Conservation (phyloP, 768 basidiomycete species). For the Collybia sordida region DNA sequence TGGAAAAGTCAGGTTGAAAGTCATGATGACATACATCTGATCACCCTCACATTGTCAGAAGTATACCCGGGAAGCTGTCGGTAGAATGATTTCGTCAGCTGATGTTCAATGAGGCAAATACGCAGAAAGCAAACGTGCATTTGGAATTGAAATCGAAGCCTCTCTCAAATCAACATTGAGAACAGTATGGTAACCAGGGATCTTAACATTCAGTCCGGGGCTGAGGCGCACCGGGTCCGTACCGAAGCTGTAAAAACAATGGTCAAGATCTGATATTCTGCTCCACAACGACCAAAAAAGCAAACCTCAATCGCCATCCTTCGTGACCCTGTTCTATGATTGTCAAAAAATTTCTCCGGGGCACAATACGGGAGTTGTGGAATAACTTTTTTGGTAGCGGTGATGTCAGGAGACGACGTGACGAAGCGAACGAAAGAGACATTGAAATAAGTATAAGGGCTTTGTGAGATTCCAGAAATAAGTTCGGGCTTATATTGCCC, state of each 20-base stretch:
- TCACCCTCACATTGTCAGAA: constrained; percentile 25
- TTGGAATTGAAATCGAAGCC: constrained; percentile 43
- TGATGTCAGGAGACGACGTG: too few relatives aligned
- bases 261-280: not conserved
- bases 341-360: constrained; percentile 38
- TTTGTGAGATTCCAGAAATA: too few relatives aligned
- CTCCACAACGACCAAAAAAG: not conserved
- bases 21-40: not conserved
- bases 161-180: constrained; percentile 48
- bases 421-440: too few relatives aligned
- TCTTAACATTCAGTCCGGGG: constrained; percentile 44
- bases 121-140: constrained; percentile 23
- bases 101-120: not conserved
- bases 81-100: not conserved
- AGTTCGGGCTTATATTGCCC: too few relatives aligned
- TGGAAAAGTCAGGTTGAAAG: constrained; percentile 7
- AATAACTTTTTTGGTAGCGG: too few relatives aligned
- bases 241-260: constrained; percentile 34
- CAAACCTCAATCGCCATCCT: constrained; percentile 48
- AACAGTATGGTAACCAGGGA: constrained; percentile 46
- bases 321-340: constrained; percentile 53
- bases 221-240: constrained; percentile 40
- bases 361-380: not conserved
- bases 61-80: constrained; percentile 32
- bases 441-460: too few relatives aligned